Percentiles rank a stretch among this genome's conserved stretches.
Evolutionary conservation across 768 basidiomycete species (phyloP).

Genomic region (Pleurotus ostreatus): DNA sequence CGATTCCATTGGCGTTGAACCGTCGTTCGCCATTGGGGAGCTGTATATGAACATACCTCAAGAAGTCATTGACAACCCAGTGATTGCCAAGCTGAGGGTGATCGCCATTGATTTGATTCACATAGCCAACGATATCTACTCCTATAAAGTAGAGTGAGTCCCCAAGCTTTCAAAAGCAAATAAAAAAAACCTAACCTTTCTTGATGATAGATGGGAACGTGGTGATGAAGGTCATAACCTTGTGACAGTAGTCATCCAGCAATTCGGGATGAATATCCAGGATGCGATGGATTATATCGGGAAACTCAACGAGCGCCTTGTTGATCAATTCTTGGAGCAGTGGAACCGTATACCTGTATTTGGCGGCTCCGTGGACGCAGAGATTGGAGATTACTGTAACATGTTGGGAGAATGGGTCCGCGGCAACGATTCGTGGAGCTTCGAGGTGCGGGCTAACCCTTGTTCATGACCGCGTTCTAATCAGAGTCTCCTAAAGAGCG

Average conservation of each 20-base stretch:
- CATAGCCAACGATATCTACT: too few species aligned
- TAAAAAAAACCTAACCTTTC: too few species aligned
- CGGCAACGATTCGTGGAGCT: slow-evolving; percentile 48
- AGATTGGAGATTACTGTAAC: slow-evolving; percentile 37
- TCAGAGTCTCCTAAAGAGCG: slow-evolving; percentile 14
- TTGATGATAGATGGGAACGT: background rate
- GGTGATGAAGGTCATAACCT: slow-evolving; percentile 38
- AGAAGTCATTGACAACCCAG: too few species aligned
- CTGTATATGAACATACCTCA: slow-evolving; percentile 23
- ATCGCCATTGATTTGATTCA: too few species aligned
- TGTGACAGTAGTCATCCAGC: slow-evolving; percentile 49
- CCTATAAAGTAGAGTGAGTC: too few species aligned
- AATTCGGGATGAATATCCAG: slow-evolving; percentile 31
- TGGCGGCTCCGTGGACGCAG: slow-evolving; percentile 34
- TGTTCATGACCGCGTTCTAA: background rate
- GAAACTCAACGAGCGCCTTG: slow-evolving; percentile 29
- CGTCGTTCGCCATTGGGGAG: slow-evolving; percentile 33
- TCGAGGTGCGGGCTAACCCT: slow-evolving; percentile 25
- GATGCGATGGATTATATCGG: slow-evolving; percentile 36
- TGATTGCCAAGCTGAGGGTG: too few species aligned
- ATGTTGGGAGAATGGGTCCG: slow-evolving; percentile 50
- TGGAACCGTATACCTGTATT: slow-evolving; percentile 35
- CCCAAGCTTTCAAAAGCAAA: too few species aligned
- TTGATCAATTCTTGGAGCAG: slow-evolving; percentile 29
- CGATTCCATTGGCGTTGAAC: slow-evolving; percentile 34